Evolutionary conservation across 2,329 filamentous ascomycete species (phyloP), one percentile per base, ranked within the genome.

Genomic region (Aspergillus felis): DNA sequence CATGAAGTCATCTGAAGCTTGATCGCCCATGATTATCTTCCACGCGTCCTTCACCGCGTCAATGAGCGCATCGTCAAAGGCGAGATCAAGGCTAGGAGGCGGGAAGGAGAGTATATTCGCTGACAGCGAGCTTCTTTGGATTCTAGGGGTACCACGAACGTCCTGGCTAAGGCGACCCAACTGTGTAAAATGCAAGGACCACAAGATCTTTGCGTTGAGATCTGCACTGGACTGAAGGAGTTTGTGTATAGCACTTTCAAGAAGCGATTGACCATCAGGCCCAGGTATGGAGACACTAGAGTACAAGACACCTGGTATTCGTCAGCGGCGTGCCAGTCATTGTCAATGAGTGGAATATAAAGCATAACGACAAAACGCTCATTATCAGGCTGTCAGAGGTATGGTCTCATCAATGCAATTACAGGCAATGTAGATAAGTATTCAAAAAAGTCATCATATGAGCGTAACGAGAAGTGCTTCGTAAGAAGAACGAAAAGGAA

Each of bases 351-450:
- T 58, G 57, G 56, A 58, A 58, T 48, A 38, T 50, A 56, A 57
- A 57, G 64, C 32, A 51, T 56, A 55, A 58, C 49, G n/a, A 52
- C 64, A 4, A 46, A 61, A 53, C 25, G 72, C 74, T 80, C 77
- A 80, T 78, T 68, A 85, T 95, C 91, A 96, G 91, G 79, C 87
- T 91, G 87, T 93, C 87, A 93, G 89, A 92, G 20, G 56, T 81
- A 81, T 61, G 74, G 82, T 83, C 83, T 94, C 92, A 87, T 95
- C 92, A 96, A 88, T 83, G 83, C 76, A 79, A 79, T 89, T 96
- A 74, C 93, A 92, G 93, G 90, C 92, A 97, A 97, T 97, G 93
- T 97, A 97, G 93, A 97, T 97, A 97, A 97, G 92, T 92, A 91
- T 94, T 95, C 61, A 78, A 84, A 78, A 77, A 76, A 66, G 82